Evolutionary conservation across 2,329 filamentous ascomycete species (phyloP).

Genomic region (Balansia obtecta): DNA sequence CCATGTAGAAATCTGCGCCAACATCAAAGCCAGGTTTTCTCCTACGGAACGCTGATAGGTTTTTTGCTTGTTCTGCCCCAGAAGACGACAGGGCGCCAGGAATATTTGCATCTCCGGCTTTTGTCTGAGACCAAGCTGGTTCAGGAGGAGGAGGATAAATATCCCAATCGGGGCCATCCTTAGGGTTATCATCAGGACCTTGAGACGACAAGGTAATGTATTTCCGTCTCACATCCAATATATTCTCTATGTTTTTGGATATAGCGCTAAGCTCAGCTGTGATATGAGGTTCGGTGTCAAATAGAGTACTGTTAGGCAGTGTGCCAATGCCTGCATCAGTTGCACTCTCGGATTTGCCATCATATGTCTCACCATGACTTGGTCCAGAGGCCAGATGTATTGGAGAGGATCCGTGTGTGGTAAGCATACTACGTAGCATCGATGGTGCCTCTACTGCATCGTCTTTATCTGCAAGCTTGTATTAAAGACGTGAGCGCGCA

Average conservation of each 20-base stretch:
- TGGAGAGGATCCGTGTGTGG: not conserved
- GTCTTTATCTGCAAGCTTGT: slow-evolving; percentile 5
- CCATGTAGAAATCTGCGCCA: slow-evolving; percentile 81
- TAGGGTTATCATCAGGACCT: slow-evolving; percentile 71
- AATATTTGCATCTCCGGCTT: slow-evolving; percentile 8
- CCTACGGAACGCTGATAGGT: slow-evolving; percentile 33
- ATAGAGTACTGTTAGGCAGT: slow-evolving; percentile 52
- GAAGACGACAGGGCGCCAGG: slow-evolving; percentile 6
- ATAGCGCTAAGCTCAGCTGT: slow-evolving; percentile 75
- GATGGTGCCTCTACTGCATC: slow-evolving; percentile 4
- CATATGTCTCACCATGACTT: slow-evolving; percentile 21
- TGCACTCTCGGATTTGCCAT: slow-evolving; percentile 31
- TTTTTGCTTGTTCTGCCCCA: not conserved
- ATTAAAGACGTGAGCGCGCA: slow-evolving; percentile 1
- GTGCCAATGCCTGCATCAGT: slow-evolving; percentile 34
- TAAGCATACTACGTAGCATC: not conserved
- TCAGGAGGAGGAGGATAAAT: slow-evolving; percentile 89
- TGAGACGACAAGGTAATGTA: slow-evolving; percentile 83
- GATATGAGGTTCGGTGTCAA: slow-evolving; percentile 64
- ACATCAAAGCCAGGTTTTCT: slow-evolving; percentile 84
- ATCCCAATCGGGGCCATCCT: slow-evolving; percentile 69
- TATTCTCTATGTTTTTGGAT: slow-evolving; percentile 78
- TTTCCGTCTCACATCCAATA: slow-evolving; percentile 78
- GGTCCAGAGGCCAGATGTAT: slow-evolving; percentile 17
- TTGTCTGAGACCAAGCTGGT: slow-evolving; percentile 58